Conservation (phyloP, 805 yeast species). For the Saccharomycopsis capsularis region DNA sequence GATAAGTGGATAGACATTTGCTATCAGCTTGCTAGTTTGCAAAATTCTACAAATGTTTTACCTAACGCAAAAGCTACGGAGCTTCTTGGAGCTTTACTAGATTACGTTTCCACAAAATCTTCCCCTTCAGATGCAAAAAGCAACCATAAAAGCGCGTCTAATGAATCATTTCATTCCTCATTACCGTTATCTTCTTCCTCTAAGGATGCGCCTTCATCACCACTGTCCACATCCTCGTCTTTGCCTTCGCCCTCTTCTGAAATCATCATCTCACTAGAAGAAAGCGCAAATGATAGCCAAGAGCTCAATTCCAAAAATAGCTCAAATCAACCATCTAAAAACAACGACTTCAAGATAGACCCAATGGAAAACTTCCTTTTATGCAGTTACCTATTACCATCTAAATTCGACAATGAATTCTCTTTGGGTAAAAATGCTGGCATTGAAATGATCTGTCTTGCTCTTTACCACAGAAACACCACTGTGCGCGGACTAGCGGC, state of each 20-base stretch:
- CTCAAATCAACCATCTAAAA: not conserved
- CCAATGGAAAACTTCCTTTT: constrained; percentile 23
- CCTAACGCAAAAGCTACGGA: not conserved
- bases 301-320: not conserved
- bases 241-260: not conserved
- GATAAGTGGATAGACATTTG: not conserved
- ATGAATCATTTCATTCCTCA: too few species aligned
- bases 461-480: constrained; percentile 36
- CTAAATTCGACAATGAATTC: constrained; percentile 30
- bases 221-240: too few species aligned
- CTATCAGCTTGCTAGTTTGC: not conserved
- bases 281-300: not conserved
- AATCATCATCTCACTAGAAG: too few species aligned
- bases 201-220: too few species aligned
- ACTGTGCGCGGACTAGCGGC: constrained; percentile 1
- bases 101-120: too few species aligned
- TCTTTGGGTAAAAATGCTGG: constrained; percentile 39
- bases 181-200: too few species aligned
- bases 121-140: too few species aligned
- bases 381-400: constrained; percentile 24
- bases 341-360: too few species aligned
- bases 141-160: too few species aligned
- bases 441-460: constrained; percentile 35
- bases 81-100: not conserved
- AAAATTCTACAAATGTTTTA: not conserved